Evolutionary conservation across 495 filamentous ascomycete genomes (phyloP).

Genomic region (Sphaerosporella brunnea): DNA sequence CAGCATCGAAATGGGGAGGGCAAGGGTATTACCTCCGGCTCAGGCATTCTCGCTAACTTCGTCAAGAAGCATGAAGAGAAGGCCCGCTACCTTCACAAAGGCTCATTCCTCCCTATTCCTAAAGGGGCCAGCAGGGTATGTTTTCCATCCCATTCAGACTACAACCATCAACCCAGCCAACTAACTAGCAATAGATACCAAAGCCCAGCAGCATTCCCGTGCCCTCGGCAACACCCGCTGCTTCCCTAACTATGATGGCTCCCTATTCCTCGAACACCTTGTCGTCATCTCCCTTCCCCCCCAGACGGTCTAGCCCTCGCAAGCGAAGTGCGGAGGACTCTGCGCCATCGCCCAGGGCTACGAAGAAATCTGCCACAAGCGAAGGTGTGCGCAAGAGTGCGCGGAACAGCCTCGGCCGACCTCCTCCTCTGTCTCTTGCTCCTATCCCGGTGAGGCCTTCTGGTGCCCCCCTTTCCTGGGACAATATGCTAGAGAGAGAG

Average conservation of each 20-base stretch:
- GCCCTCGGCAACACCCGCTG: neutral
- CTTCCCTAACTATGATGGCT: neutral
- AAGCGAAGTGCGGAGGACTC: neutral
- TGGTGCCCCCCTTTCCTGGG: conserved; percentile 2
- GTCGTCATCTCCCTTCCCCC: neutral
- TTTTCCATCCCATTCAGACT: neutral
- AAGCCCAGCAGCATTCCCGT: neutral
- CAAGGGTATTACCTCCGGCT: neutral
- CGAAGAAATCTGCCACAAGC: neutral
- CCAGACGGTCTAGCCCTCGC: neutral
- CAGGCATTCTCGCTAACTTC: neutral
- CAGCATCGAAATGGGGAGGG: too few relatives aligned
- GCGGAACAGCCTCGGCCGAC: neutral
- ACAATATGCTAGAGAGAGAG: conserved; percentile 1
- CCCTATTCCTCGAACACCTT: neutral
- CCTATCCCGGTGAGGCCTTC: neutral
- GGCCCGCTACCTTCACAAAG: neutral
- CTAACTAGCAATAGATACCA: neutral
- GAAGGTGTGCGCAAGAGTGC: neutral
- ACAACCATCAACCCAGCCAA: neutral
- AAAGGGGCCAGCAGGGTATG: conserved; percentile 2
- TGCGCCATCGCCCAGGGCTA: neutral
- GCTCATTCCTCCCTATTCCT: neutral
- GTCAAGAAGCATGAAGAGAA: conserved; percentile 6
- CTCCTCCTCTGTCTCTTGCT: neutral